phyloP scores from a whole-genome alignment of 768 basidiomycete genomes.

The Hydnum rufescens region DNA sequence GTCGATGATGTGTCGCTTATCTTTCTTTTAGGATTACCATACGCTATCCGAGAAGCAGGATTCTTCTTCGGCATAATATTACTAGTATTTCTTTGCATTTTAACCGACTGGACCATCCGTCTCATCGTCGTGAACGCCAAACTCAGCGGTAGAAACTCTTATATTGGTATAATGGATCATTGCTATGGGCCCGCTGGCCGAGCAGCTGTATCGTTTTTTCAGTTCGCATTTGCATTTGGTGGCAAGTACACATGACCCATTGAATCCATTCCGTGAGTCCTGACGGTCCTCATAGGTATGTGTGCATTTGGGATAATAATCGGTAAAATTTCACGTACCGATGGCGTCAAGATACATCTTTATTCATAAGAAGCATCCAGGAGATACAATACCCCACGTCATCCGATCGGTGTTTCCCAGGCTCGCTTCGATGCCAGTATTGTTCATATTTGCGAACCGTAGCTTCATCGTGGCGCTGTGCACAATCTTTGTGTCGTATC shows the following conservation, averaged over 20 bases:
- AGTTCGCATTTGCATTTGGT: constrained; percentile 94
- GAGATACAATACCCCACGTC: constrained; percentile 93
- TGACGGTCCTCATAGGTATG: constrained; percentile 47
- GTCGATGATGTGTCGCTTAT: background rate
- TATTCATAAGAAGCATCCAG: constrained; percentile 19
- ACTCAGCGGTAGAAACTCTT: constrained; percentile 76
- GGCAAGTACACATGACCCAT: constrained; percentile 28
- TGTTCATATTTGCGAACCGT: constrained; percentile 63
- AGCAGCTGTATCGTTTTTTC: constrained; percentile 88
- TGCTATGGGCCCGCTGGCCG: constrained; percentile 86
- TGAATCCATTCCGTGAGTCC: background rate
- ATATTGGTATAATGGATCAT: constrained; percentile 85
- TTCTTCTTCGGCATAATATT: constrained; percentile 77
- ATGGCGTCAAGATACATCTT: constrained; percentile 1
- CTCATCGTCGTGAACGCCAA: constrained; percentile 93
- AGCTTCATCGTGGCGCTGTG: constrained; percentile 77
- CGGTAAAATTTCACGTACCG: constrained; percentile 19
- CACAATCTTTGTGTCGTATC: constrained; percentile 80
- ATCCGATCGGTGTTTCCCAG: constrained; percentile 69
- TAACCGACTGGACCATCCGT: constrained; percentile 97
- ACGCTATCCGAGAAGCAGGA: constrained; percentile 85
- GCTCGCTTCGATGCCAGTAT: constrained; percentile 40
- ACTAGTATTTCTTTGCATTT: constrained; percentile 52
- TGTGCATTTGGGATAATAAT: constrained; percentile 97
- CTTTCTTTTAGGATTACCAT: constrained; percentile 51